These are phyloP conservation scores for Pythium chondricola DNA, from an alignment of 352 stramenopile genomes.

Conservation along the genomic window DNA sequence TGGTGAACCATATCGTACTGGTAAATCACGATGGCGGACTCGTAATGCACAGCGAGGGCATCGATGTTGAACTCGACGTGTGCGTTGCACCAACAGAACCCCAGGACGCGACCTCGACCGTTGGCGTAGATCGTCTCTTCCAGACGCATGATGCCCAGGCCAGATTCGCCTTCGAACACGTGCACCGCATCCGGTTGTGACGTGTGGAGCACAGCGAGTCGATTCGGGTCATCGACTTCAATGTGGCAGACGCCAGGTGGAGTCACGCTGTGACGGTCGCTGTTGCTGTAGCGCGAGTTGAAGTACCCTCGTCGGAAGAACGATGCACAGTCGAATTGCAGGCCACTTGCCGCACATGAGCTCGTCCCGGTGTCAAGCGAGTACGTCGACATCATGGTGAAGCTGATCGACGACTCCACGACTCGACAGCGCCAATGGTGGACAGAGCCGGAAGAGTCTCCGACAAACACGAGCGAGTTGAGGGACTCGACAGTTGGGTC, in stretches of 20 bases:
- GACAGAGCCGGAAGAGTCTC: constrained; percentile 42
- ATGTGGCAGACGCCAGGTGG: constrained; percentile 49
- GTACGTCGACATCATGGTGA: constrained; percentile 60
- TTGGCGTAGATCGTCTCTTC: constrained; percentile 61
- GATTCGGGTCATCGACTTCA: constrained; percentile 82
- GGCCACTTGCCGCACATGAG: neutral
- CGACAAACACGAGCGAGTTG: constrained; percentile 78
- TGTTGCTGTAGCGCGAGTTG: constrained; percentile 2
- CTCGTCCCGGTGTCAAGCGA: constrained; percentile 19
- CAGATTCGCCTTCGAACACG: constrained; percentile 77
- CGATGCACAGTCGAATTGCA: constrained; percentile 4
- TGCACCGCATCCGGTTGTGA: constrained; percentile 41
- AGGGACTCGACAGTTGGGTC: constrained; percentile 15
- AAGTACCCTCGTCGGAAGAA: constrained; percentile 35
- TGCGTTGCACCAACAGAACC: constrained; percentile 74
- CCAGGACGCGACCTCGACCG: constrained; percentile 47
- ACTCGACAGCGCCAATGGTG: constrained; percentile 77
- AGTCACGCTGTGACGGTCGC: neutral
- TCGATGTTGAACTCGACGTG: constrained; percentile 86
- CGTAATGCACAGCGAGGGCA: constrained; percentile 64
- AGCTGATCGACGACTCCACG: constrained; percentile 38
- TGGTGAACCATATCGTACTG: constrained; percentile 65
- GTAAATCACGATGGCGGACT: constrained; percentile 64
- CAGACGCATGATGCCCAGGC: constrained; percentile 63
- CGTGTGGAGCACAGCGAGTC: constrained; percentile 57